Base-by-base conservation (phyloP, 129 eudicot genomes). In the Rutidosis leptorrhynchoides region DNA sequence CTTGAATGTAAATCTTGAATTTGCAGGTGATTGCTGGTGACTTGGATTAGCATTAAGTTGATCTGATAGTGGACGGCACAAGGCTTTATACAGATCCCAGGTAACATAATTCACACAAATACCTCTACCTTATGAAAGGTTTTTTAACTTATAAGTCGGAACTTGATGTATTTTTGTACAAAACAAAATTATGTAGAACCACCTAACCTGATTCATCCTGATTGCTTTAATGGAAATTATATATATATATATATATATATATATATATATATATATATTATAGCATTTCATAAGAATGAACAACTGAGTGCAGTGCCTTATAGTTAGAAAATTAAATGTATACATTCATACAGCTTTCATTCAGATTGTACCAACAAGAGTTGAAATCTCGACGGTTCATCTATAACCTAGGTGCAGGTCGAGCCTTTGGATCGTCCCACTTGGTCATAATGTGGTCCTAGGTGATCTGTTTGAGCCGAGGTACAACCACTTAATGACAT, bases 391-490 rank as follows among this genome's bases (percentile, higher is more conserved):
- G 1, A 19, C 58, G 61, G 48, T 72, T 49, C 20, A 62, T 70
- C 74, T 73, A 86, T 54, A 87, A 64, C 81, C 83, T 79, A 27
- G 90, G 83, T 51, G 88, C 82, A 17, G 83, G 76, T 12, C 77
- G 85, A 52, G 77, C 22, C 37, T 65, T 70, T 2, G 89, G 95
- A 67, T 76, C 77, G 37, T 90, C 97, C 95, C 97, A 90, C 42
- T 82, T 84, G 11, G 86, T 80, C 37, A 70, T 74, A 40, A 90
- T 83, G 82, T 87, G 96, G 42, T 74, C 64, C 6, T 93, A 86
- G 25, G 93, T 87, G n/a, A 40, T 40, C 46, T 40, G 46, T 40
- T 40, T 40, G 46, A 40, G 46, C 5, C 5, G 46, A 40, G 16
- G 46, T 40, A 40, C 46, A 40, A 40, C 46, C 46, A 40, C 46